phyloP scores from a whole-genome alignment of 148 eudicot genomes.

The Silene latifolia region DNA sequence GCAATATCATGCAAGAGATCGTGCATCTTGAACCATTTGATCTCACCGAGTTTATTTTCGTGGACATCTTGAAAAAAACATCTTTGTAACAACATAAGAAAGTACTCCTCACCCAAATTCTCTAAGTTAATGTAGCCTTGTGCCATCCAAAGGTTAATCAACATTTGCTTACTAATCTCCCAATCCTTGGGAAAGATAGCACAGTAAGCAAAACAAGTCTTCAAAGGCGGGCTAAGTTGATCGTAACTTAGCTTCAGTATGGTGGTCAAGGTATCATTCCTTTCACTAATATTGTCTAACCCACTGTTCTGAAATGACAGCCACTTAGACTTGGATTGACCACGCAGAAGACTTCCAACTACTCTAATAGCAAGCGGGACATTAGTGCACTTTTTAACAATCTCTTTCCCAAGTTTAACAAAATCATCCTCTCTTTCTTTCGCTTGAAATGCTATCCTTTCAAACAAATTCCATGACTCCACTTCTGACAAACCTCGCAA shows the following conservation, averaged over 20 bases:
- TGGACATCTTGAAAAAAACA: slow-evolving; percentile 18
- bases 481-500: slow-evolving; percentile 4
- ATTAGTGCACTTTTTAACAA: slow-evolving; percentile 18
- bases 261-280: background rate
- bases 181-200: slow-evolving; percentile 17
- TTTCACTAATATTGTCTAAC: background rate
- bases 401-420: slow-evolving; percentile 16
- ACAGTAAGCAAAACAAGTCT: slow-evolving; percentile 13
- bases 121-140: slow-evolving; percentile 12
- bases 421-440: background rate
- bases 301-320: background rate
- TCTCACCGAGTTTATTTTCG: background rate
- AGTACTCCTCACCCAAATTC: slow-evolving; percentile 8
- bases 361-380: slow-evolving; percentile 25
- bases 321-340: slow-evolving; percentile 11
- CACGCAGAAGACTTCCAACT: slow-evolving; percentile 20
- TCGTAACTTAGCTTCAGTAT: slow-evolving; percentile 9
- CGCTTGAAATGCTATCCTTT: background rate
- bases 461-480: slow-evolving; percentile 4
- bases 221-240: slow-evolving; percentile 1
- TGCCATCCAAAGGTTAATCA: slow-evolving; percentile 25
- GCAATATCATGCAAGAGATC: slow-evolving; percentile 14
- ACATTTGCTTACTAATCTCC: background rate
- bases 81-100: slow-evolving; percentile 15
- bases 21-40: background rate